Evolutionary conservation across 495 filamentous ascomycete species (phyloP), one percentile per base, ranked within the genome.

Genomic region (Chaetomium tenue): DNA sequence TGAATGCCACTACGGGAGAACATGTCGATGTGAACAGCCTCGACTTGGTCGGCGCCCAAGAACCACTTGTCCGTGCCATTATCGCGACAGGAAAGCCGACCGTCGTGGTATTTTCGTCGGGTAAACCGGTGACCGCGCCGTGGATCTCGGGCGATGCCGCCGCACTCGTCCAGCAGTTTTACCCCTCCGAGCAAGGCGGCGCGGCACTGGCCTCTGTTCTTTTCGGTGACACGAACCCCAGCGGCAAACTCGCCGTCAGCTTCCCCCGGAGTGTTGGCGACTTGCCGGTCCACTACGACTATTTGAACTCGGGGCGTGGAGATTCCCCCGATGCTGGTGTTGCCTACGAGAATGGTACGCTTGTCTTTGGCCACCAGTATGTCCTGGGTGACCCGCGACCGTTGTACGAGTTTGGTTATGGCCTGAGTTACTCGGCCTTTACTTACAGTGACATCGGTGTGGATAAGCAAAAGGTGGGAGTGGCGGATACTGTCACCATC

Each of bases 211-310:
- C 84, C 0, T 89, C 92, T 67, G 83, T 97, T 23, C 80, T 97
- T 0, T 92, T 93, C 56, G 92, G 92, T n/a, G 85, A 87, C 15
- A 81, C 87, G 22, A 92, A 93, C 72, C 91, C 91, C 9, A 91
- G 87, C 42, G 92, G 92, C 20, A 83, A 78, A 70, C 79, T 87
- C 25, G 77, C 79, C 7, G 81, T 87, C 44, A 82, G 80, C 12
- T 81, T 86, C 55, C 88, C 88, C 2, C 79, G 80, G 53, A 84
- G 82, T 56, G 82, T 90, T 46, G 88, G 88, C 44, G 84, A 84
- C 9, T 77, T 86, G 3, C 88, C 88, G 0, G 78, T 88, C 58
- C 89, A 85, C 75, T 90, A 90, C 71, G 88, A 90, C 66, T 87
- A 88, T 72, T 75, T 86, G 22, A 90, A 89, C 74, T 87, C 85